Conservation (phyloP, 306 rosid genomes). For the Fragaria iinumae region DNA sequence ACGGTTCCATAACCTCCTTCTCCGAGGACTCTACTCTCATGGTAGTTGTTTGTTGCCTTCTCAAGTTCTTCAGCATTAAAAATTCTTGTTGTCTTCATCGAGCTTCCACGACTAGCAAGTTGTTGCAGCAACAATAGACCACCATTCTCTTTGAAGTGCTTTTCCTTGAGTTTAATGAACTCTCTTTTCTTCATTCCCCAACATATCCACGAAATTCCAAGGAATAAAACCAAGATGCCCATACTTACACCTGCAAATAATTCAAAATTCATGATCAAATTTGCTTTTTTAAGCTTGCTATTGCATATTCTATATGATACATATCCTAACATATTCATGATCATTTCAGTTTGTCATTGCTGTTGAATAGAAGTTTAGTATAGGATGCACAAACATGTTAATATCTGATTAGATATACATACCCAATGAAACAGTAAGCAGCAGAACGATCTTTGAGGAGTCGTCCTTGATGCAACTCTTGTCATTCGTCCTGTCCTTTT, state of each 20-base stretch:
- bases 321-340: too few species aligned
- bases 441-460: not conserved
- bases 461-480: not conserved
- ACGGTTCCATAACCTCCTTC: too few species aligned
- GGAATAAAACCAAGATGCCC: not conserved
- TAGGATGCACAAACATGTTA: too few species aligned
- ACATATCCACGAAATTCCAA: not conserved
- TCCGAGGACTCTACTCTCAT: not conserved
- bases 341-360: too few species aligned
- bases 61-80: not conserved
- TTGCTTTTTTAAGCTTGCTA: too few species aligned
- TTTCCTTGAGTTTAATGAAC: not conserved
- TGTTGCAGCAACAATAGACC: not conserved
- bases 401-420: not conserved
- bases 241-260: not conserved
- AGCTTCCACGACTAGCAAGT: not conserved
- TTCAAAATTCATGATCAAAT: too few species aligned
- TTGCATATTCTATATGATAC: too few species aligned
- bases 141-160: constrained; percentile 2
- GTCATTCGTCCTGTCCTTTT: not conserved
- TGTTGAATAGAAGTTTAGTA: too few species aligned
- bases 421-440: not conserved
- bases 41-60: constrained; percentile 7
- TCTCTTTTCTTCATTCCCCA: not conserved
- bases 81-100: not conserved